phyloP scores from a whole-genome alignment of 306 rosid genomes.

The Lathyrus sativus region DNA sequence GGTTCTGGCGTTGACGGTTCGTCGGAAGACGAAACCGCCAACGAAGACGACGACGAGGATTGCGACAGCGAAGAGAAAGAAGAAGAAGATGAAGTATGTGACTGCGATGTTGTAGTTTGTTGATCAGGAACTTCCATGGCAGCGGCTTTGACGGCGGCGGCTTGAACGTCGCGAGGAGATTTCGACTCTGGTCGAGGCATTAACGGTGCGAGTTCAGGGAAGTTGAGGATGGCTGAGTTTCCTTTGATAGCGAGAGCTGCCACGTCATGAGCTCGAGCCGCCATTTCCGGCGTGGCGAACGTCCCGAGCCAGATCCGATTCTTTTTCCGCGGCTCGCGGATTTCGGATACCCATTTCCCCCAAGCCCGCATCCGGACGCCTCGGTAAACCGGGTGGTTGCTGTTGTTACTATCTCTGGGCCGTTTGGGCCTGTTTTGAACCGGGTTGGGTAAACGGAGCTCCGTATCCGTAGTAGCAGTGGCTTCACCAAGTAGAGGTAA shows the following conservation, averaged over 20 bases:
- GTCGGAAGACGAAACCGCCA: constrained; percentile 18
- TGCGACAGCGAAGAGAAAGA: constrained; percentile 2
- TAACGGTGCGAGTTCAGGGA: constrained; percentile 65
- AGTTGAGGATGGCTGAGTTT: constrained; percentile 87
- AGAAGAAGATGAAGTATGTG: not conserved
- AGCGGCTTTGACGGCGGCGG: constrained; percentile 93
- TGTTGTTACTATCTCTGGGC: constrained; percentile 35
- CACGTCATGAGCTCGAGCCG: constrained; percentile 97
- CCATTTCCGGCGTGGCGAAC: constrained; percentile 92
- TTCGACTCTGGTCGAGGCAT: constrained; percentile 82
- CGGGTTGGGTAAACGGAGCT: constrained; percentile 31
- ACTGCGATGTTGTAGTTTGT: constrained; percentile 32
- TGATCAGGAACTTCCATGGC: constrained; percentile 52
- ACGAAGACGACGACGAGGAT: constrained; percentile 29
- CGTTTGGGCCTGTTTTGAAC: constrained; percentile 48
- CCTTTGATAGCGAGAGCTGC: constrained; percentile 88
- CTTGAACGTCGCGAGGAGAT: constrained; percentile 82
- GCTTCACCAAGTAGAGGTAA: constrained; percentile 38
- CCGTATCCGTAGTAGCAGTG: not conserved
- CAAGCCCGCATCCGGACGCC: constrained; percentile 95
- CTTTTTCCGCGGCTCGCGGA: constrained; percentile 93
- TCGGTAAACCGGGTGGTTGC: constrained; percentile 74
- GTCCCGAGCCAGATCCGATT: constrained; percentile 99
- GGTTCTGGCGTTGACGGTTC: constrained; percentile 54
- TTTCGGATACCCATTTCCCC: constrained; percentile 99